Conservation (phyloP, 768 basidiomycete genomes). For the Calocybe indica region DNA sequence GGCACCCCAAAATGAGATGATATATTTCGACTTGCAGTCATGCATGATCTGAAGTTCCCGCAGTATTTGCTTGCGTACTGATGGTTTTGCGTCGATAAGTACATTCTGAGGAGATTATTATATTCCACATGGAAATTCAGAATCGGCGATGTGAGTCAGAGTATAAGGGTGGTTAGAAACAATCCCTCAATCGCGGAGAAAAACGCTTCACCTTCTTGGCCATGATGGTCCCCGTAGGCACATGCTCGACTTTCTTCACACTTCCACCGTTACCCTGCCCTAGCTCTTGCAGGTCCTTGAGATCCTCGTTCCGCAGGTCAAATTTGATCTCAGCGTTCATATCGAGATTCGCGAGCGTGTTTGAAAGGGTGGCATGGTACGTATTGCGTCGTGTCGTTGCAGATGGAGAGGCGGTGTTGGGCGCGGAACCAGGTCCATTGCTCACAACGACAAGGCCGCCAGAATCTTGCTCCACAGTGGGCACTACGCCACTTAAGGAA, state of each 20-base stretch:
- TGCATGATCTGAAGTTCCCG: slow-evolving; percentile 99
- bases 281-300: slow-evolving; percentile 85
- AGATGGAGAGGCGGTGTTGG: slow-evolving; percentile 40
- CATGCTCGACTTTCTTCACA: slow-evolving; percentile 93
- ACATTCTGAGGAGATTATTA: slow-evolving; percentile 57
- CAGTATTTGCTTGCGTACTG: slow-evolving; percentile 94
- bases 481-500: slow-evolving; percentile 31
- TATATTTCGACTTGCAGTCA: slow-evolving; percentile 88
- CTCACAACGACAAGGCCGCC: slow-evolving; percentile 42
- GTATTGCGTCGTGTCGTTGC: slow-evolving; percentile 50
- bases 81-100: slow-evolving; percentile 93
- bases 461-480: slow-evolving; percentile 34
- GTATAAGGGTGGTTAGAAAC: slow-evolving; percentile 1
- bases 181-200: not conserved
- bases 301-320: slow-evolving; percentile 83
- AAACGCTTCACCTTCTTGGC: slow-evolving; percentile 77
- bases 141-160: too few species aligned
- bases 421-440: slow-evolving; percentile 46
- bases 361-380: slow-evolving; percentile 75
- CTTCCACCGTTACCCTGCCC: slow-evolving; percentile 97
- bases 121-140: too few species aligned
- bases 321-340: slow-evolving; percentile 81
- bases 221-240: slow-evolving; percentile 89
- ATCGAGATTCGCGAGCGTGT: slow-evolving; percentile 81
- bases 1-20: slow-evolving; percentile 96